A percentile compares a stretch with the other conserved stretches of the same genome.
Evolutionary conservation across 768 basidiomycete genomes (phyloP).

Genomic region (Mrakia blollopis): DNA sequence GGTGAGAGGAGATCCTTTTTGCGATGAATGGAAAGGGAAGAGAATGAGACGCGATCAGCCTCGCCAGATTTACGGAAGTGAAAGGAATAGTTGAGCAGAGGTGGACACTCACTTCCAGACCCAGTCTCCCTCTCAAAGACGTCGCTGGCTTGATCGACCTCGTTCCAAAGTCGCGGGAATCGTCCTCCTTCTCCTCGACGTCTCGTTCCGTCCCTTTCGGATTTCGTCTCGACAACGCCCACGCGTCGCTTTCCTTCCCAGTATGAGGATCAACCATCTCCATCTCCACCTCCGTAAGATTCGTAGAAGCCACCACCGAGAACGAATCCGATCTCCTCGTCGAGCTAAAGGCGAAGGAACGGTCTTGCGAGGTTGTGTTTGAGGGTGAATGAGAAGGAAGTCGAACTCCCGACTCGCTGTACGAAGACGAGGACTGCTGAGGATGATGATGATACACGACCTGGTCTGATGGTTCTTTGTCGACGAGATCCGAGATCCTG

Average conservation of each 20-base stretch:
- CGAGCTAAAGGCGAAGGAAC: background rate
- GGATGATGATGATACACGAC: no score
- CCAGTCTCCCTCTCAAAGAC: background rate
- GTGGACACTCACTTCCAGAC: background rate
- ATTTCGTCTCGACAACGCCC: background rate
- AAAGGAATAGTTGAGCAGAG: background rate
- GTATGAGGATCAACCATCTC: background rate
- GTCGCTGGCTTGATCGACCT: background rate
- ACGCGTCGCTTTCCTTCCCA: background rate
- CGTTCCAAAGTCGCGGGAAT: background rate
- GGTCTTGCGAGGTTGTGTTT: background rate
- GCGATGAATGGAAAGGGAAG: background rate
- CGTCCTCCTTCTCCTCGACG: background rate
- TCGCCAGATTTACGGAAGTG: background rate
- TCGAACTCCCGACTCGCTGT: background rate
- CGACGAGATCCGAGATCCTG: conserved; percentile 4
- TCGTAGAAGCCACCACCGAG: background rate
- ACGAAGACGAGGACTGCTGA: background rate
- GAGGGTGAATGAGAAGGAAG: background rate
- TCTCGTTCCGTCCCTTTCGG: background rate
- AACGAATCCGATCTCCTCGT: background rate
- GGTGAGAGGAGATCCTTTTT: background rate
- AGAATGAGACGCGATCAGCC: background rate
- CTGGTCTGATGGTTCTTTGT: background rate
- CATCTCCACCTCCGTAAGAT: background rate